Conservation (phyloP, 176 grass and related monocot genomes). For the Echinochloa phyllopogon region DNA sequence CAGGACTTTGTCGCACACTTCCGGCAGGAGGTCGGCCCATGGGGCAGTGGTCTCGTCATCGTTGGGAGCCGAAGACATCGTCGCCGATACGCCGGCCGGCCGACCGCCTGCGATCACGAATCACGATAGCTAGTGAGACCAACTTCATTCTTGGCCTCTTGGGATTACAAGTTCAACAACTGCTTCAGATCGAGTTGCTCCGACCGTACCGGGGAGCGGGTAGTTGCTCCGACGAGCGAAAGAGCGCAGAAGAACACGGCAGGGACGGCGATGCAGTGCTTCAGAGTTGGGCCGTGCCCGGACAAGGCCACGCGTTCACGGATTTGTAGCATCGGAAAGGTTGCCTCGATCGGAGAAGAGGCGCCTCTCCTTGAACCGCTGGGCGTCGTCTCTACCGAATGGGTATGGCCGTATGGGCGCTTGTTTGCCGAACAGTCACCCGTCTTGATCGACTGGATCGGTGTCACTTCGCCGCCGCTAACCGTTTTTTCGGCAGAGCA, state of each 20-base stretch:
- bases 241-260: too few species aligned
- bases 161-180: too few species aligned
- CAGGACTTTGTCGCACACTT: neutral
- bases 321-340: neutral
- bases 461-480: neutral
- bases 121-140: neutral
- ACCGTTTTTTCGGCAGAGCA: neutral
- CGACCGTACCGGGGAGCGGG: too few species aligned
- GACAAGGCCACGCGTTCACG: neutral
- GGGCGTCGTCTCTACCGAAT: too few species aligned
- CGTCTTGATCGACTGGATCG: neutral
- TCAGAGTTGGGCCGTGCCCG: neutral
- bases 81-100: neutral
- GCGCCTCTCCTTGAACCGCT: neutral
- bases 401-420: too few species aligned
- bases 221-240: too few species aligned
- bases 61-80: neutral
- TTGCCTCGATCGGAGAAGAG: neutral
- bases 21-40: slow-evolving; percentile 13
- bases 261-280: neutral
- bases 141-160: too few species aligned
- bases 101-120: neutral
- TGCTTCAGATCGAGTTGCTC: too few species aligned
- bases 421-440: neutral
- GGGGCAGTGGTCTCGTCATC: neutral